Base-by-base conservation (phyloP, 2,329 filamentous ascomycete species). In the Elsinoe necatrix region DNA sequence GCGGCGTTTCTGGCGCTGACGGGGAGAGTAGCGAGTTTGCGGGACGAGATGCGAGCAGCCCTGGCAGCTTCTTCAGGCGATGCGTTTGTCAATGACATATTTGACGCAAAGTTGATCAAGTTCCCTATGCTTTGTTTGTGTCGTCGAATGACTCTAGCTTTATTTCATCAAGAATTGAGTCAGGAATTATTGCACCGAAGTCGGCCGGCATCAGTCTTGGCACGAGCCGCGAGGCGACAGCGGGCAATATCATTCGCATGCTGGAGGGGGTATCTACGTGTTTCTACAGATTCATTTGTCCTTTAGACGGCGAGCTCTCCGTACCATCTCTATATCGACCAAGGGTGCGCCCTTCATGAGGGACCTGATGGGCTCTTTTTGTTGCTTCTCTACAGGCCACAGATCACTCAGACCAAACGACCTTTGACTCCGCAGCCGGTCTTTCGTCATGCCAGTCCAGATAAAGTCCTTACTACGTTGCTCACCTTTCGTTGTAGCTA, bases 21-120 rank as follows among this genome's bases (percentile, higher is more conserved):
- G 2, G 89, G 80, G 50, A 97, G 82, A 1, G 88, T 87, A 50
- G 90, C 89, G 43, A 98, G 82, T 54, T 82, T 81, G 68, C 89
- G 86, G 29, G 93, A 95, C 14, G 92, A 89, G 47, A 80, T 74
- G 67, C 90, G 90, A 60, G 92, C 92, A 48, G 85, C 80, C 65
- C 78, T 79, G 35, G 92, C 92, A 54, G 87, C 87, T 62, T 90
- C 83, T 56, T 81, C 76, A 48, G 92, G 87, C 29, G 85, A 86
- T 55, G 87, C 88, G 70, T 88, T 91, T 50, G 91, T 95, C 58
- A 96, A 79, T 63, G 92, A 95, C 93, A 97, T 95, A 9, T 25
- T 31, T 43, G 14, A 4, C 8, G 1, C 3, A 14, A n/a, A 25
- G 41, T 23, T 6, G 3, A n/a, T n/a, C n/a, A n/a, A n/a, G n/a